A percentile compares a stretch with the other conserved stretches of the same genome.
Evolutionary conservation across 371 early-diverging fungal species (phyloP).

Genomic region (Mortierella sp.): DNA sequence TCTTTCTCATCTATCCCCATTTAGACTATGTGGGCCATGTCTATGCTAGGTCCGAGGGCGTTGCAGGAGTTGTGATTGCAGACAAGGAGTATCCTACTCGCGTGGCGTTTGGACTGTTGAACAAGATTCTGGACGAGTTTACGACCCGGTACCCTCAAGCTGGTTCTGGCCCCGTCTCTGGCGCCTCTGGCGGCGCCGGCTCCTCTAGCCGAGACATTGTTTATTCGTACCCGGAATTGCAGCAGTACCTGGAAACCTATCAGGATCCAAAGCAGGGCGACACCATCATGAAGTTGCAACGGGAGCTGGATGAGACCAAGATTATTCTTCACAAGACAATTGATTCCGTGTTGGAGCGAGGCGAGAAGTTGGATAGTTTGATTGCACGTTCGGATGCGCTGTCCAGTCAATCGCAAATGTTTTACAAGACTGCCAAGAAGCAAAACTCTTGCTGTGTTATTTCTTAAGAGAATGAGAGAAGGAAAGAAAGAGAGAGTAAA

Average conservation of each 20-base stretch:
- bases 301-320: slow-evolving; percentile 98
- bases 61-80: slow-evolving; percentile 83
- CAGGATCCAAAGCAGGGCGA: slow-evolving; percentile 97
- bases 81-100: slow-evolving; percentile 95
- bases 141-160: slow-evolving; percentile 70
- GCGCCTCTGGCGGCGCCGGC: too few species aligned
- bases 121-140: slow-evolving; percentile 92
- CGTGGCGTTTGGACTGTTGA: slow-evolving; percentile 89
- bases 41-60: slow-evolving; percentile 77
- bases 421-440: slow-evolving; percentile 98
- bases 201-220: too few species aligned
- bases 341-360: slow-evolving; percentile 94
- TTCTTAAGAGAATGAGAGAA: slow-evolving; percentile 30
- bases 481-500: background rate
- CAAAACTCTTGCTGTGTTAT: slow-evolving; percentile 91
- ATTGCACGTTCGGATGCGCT: slow-evolving; percentile 92
- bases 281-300: slow-evolving; percentile 94
- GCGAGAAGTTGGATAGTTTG: slow-evolving; percentile 96
- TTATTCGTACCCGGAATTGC: slow-evolving; percentile 76
- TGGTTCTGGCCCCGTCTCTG: too few species aligned
- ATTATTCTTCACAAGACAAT: slow-evolving; percentile 97
- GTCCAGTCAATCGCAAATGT: slow-evolving; percentile 93
- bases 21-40: slow-evolving; percentile 88
- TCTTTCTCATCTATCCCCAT: background rate
- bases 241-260: slow-evolving; percentile 78